Percentiles rank a stretch among this genome's conserved stretches.
Evolutionary conservation across 768 basidiomycete genomes (phyloP).

Genomic region (Phylloporus arenicola): DNA sequence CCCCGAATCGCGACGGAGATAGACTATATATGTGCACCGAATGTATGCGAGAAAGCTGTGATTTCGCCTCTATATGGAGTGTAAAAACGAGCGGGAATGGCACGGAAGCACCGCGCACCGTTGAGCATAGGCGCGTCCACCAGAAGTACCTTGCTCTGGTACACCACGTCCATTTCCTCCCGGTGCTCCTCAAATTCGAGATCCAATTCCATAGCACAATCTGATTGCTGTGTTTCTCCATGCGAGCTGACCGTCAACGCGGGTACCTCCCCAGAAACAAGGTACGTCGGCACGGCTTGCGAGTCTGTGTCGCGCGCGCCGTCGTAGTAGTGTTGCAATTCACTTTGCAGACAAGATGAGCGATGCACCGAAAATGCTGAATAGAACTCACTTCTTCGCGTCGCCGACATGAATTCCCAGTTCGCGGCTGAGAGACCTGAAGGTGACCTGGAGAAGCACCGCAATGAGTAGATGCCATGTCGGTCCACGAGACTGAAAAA

Average conservation of each 20-base stretch:
- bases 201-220: conserved; percentile 28
- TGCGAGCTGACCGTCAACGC: conserved; percentile 10
- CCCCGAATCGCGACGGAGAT: conserved; percentile 57
- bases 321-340: conserved; percentile 55
- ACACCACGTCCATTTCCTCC: conserved; percentile 41
- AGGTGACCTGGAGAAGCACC: conserved; percentile 57
- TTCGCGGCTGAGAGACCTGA: conserved; percentile 66
- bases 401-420: conserved; percentile 68
- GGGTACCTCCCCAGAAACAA: conserved; percentile 54
- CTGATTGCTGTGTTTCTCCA: conserved; percentile 5
- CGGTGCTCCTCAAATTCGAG: conserved; percentile 36
- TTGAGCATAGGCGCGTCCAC: conserved; percentile 63
- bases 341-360: conserved; percentile 36
- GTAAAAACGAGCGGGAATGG: neutral
- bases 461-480: neutral
- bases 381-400: conserved; percentile 59
- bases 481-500: neutral
- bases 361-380: neutral
- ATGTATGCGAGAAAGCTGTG: conserved; percentile 46
- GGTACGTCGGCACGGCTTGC: conserved; percentile 55
- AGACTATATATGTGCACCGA: conserved; percentile 68
- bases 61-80: conserved; percentile 41
- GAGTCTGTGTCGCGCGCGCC: conserved; percentile 33
- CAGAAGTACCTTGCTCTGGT: conserved; percentile 47
- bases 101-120: conserved; percentile 37